Conservation (phyloP, 1,139 yeast species). For the Entelexis sorbosivorans region DNA sequence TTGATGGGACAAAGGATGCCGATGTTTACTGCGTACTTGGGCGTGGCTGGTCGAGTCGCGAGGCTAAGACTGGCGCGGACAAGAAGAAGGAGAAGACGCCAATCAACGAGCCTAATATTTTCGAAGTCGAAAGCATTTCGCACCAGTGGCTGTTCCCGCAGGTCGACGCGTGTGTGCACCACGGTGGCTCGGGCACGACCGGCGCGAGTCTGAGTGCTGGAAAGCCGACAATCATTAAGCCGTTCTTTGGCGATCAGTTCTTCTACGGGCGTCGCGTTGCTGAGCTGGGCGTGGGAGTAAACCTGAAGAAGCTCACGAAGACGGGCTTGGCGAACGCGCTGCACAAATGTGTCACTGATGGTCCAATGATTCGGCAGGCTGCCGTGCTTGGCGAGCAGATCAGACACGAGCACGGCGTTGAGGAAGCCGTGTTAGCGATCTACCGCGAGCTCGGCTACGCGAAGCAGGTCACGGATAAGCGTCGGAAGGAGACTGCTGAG, state of each 20-base stretch:
- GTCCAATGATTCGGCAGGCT: slow-evolving; percentile 58
- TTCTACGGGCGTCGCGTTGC: slow-evolving; percentile 80
- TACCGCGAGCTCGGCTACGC: slow-evolving; percentile 78
- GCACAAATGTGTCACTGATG: slow-evolving; percentile 53
- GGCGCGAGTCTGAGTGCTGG: slow-evolving; percentile 87
- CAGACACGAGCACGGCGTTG: slow-evolving; percentile 65
- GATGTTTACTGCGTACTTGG: slow-evolving; percentile 79
- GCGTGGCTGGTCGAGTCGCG: slow-evolving; percentile 90
- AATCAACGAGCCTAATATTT: slow-evolving; percentile 56
- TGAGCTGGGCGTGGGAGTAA: slow-evolving; percentile 80
- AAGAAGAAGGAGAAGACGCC: slow-evolving; percentile 22
- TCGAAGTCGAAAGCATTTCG: slow-evolving; percentile 61
- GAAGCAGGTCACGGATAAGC: slow-evolving; percentile 15
- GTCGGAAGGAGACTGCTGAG: slow-evolving; percentile 14
- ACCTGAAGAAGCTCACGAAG: slow-evolving; percentile 55
- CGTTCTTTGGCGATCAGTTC: slow-evolving; percentile 93
- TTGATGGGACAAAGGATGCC: slow-evolving; percentile 64
- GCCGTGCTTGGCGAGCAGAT: slow-evolving; percentile 50
- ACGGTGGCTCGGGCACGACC: slow-evolving; percentile 96
- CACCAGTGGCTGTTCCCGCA: slow-evolving; percentile 91
- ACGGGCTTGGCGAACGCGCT: slow-evolving; percentile 56
- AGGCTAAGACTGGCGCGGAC: slow-evolving; percentile 20
- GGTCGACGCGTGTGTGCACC: slow-evolving; percentile 90
- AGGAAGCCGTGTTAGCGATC: slow-evolving; percentile 60
- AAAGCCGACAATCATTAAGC: slow-evolving; percentile 78